These are phyloP conservation scores for Mortierella sp. DNA, from an alignment of 371 early-diverging fungal genomes.

Conservation along the genomic window DNA sequence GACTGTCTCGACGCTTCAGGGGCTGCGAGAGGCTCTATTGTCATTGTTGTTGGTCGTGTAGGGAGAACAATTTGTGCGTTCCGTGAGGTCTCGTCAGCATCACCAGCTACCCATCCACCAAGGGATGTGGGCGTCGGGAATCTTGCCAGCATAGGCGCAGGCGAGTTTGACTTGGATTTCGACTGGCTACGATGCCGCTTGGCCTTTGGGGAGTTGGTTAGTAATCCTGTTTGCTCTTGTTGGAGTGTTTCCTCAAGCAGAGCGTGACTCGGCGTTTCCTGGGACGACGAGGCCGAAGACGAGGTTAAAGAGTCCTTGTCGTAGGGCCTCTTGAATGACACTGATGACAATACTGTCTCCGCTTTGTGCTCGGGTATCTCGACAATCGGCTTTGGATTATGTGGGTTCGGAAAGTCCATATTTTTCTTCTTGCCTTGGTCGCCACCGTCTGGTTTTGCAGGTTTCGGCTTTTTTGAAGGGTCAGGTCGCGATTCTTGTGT, in stretches of 20 bases:
- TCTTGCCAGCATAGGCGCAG: conserved; percentile 2
- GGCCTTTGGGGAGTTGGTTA: background rate
- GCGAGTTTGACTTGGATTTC: conserved; percentile 8
- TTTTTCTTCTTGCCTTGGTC: too few relatives aligned
- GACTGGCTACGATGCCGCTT: conserved; percentile 1
- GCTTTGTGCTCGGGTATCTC: background rate
- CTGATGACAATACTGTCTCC: background rate
- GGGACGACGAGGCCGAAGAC: background rate
- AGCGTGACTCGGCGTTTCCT: background rate
- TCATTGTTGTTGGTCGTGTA: background rate
- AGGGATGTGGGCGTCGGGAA: conserved; percentile 34
- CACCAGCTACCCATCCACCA: conserved; percentile 14
- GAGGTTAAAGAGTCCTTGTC: too few relatives aligned
- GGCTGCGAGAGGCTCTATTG: too few relatives aligned
- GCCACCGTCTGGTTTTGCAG: background rate
- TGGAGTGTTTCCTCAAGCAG: background rate
- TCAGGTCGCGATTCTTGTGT: conserved; percentile 2
- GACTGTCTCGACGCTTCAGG: too few relatives aligned
- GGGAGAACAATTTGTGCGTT: background rate
- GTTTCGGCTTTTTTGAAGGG: conserved; percentile 6
- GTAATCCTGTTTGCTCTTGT: background rate
- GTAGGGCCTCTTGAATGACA: too few relatives aligned
- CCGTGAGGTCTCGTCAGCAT: conserved; percentile 5
- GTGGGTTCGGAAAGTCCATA: too few relatives aligned
- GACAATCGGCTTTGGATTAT: background rate